Base-by-base conservation (phyloP, 371 early-diverging fungal genomes). In the Mucor irregularis region DNA sequence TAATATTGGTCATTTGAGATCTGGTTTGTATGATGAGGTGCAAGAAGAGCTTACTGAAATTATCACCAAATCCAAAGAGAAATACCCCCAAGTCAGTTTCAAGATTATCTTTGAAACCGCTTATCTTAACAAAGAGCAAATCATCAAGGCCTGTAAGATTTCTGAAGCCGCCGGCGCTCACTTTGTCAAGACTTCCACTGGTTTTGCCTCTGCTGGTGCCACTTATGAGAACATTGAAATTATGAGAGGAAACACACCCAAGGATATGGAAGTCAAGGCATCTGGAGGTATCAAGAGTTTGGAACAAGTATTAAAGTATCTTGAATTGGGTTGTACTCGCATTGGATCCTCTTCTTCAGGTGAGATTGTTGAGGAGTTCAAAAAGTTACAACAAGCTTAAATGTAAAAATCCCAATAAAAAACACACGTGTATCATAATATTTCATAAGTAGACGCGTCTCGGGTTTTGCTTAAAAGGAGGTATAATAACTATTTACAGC, bases 161-260 rank as follows among this genome's bases (percentile, higher is more conserved):
- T 53, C 76, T 0, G 68, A 72, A 24, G 72, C 74, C 17, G 84
- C 86, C 5, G 85, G 87, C 29, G 84, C 86, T 7, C 80, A 86
- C 19, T 86, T 82, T 48, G 87, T 86, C 50, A 86, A 86, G 73
- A 86, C 87, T 2, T 84, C 84, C 6, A 85, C 87, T 13, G 87
- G 87, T 3, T 86, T 86, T 56, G 80, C 81, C 43, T 64, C 74
- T 22, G 74, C 82, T 8, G 87, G 87, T 6, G 84, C 83, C 8
- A 80, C 77, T 2, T 64, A 78, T 25, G 77, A 74, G 6, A 78
- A 86, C 22, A 71, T 85, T 26, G 60, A 69, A 52, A 63, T 85
- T 30, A 86, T 86, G 87, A 78, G 75, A 29, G 67, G 59, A 3
- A 69, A 51, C 30, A 81, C 81, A 0, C 71, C 78, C 22, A 58